Conservation (phyloP, 2,329 filamentous ascomycete species). For the Monilinia polystroma region DNA sequence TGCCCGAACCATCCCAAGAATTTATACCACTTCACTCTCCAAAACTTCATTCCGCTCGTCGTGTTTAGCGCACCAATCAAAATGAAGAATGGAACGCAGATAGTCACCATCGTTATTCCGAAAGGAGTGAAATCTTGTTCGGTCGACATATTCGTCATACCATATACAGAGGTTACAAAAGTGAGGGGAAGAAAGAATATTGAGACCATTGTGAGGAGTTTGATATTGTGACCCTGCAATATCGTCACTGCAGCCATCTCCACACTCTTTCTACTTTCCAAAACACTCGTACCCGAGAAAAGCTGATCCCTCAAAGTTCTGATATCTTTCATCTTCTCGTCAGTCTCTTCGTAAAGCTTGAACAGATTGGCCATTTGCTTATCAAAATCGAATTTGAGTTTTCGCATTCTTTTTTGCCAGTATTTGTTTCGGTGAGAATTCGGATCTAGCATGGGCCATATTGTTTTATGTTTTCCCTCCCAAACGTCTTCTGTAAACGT, state of each 20-base stretch:
- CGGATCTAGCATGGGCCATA: conserved; percentile 55
- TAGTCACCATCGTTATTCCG: conserved; percentile 38
- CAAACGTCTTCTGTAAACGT: conserved; percentile 60
- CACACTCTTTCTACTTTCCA: conserved; percentile 59
- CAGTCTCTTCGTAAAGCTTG: conserved; percentile 43
- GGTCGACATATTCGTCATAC: conserved; percentile 50
- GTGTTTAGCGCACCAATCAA: conserved; percentile 49
- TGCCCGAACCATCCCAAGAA: conserved; percentile 20
- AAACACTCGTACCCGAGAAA: conserved; percentile 62
- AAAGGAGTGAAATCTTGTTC: conserved; percentile 48
- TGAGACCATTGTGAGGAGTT: conserved; percentile 52
- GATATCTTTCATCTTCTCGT: conserved; percentile 53
- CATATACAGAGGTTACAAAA: conserved; percentile 60
- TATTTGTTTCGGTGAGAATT: conserved; percentile 49
- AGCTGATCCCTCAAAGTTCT: conserved; percentile 59
- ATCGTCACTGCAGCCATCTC: conserved; percentile 53
- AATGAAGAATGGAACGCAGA: conserved; percentile 52
- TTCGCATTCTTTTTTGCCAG: conserved; percentile 47
- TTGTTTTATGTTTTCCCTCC: conserved; percentile 52
- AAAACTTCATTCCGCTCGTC: conserved; percentile 36
- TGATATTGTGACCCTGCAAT: conserved; percentile 61
- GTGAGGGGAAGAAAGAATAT: conserved; percentile 62
- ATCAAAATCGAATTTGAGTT: conserved; percentile 46
- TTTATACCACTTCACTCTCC: conserved; percentile 32
- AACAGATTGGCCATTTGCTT: conserved; percentile 47